Evolutionary conservation across 768 basidiomycete species (phyloP), one percentile per base, ranked within the genome.

Genomic region (Naganishia onofrii): DNA sequence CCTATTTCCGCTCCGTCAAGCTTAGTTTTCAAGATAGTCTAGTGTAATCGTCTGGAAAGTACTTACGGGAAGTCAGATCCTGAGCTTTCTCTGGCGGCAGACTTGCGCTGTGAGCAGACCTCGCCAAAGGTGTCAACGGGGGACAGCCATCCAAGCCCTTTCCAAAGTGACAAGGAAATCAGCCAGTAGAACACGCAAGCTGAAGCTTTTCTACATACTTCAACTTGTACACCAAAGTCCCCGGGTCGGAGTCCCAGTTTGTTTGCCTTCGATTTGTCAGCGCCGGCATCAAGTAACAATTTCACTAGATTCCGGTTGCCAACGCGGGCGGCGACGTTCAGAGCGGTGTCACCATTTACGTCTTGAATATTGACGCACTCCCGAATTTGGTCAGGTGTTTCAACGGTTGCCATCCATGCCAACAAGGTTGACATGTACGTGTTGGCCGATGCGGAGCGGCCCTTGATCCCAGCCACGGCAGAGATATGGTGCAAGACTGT

Each of bases 241-340:
- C 89, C 92, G 1, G 96, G 91, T 65, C 91, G 85, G 76, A 99
- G 82, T 3, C 96, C 96, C 53, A 99, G 83, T 78, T 97, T 97
- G 82, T 99, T 99, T 23, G 89, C 86, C 71, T 91, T 84, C 75
- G 87, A 85, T 74, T 90, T 87, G 80, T 98, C 95, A 6, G 95
- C 96, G 15, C 93, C 93, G 9, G 93, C 91, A 76, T 96, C 94
- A 70, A 99, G 75, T 74, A 98, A 81, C 3, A 92, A 89, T 75
- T 89, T 84, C 17, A 97, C 93, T 70, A 98, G 79, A 71, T 89
- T 88, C 71, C 90, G 84, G 79, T 93, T 96, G 1, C 96, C 96
- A 0, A 98, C 90, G 68, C 95, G 83, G 0, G 95, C 94, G 17
- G 95, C 92, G 75, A 98, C 91, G 82, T 96, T 96, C 76, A 99